A percentile compares a stretch with the other conserved stretches of the same genome.
These are phyloP conservation scores for Lentithecium fluviatile DNA, from an alignment of 495 filamentous ascomycete genomes.

Conservation along the genomic window DNA sequence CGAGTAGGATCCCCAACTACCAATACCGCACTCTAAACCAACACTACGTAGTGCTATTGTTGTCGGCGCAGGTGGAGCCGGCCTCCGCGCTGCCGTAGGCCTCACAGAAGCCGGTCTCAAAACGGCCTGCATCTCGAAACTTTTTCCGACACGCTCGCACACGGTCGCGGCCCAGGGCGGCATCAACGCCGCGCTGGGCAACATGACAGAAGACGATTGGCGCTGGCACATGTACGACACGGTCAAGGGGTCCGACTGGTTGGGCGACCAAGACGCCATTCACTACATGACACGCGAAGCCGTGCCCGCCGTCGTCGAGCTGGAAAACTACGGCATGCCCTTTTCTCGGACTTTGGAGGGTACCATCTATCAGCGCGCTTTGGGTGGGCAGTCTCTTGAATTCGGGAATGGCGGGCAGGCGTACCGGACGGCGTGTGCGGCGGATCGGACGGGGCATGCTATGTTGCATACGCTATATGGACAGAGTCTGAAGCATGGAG, in stretches of 20 bases:
- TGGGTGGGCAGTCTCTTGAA: constrained; percentile 93
- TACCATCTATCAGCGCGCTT: constrained; percentile 96
- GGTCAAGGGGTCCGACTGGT: constrained; percentile 98
- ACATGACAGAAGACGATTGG: constrained; percentile 94
- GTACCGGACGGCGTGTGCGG: constrained; percentile 92
- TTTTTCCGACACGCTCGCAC: constrained; percentile 94
- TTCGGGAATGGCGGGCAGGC: constrained; percentile 96
- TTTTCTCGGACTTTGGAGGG: constrained; percentile 98
- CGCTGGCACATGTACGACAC: constrained; percentile 99
- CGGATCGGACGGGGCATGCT: constrained; percentile 94
- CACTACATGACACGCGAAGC: constrained; percentile 99
- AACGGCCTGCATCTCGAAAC: constrained; percentile 96
- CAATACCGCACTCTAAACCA: background rate
- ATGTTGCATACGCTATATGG: constrained; percentile 98
- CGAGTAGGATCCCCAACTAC: constrained; percentile 6
- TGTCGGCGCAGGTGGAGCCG: constrained; percentile 91
- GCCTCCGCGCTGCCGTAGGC: constrained; percentile 94
- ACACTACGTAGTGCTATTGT: constrained; percentile 65
- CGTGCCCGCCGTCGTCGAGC: constrained; percentile 84
- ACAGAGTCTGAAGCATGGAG: constrained; percentile 91
- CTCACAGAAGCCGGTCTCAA: constrained; percentile 98
- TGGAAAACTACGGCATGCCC: constrained; percentile 97
- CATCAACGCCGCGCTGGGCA: constrained; percentile 95
- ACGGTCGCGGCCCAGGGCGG: constrained; percentile 94
- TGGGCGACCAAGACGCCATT: constrained; percentile 98